Evolutionary conservation across 2,329 filamentous ascomycete species (phyloP).

Genomic region (Cladosporium phlei): DNA sequence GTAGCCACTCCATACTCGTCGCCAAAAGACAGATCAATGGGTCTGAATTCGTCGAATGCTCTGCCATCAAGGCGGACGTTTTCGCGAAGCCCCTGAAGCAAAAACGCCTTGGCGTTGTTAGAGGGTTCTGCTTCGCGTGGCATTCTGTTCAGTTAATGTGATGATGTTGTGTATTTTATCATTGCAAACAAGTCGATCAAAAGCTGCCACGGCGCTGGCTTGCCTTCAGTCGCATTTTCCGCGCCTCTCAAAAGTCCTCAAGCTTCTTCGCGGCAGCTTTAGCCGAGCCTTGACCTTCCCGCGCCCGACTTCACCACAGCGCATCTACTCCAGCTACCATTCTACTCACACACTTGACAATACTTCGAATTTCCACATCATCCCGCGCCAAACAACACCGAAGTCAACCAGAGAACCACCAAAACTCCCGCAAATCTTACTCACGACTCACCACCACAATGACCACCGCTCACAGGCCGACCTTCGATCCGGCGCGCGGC

Average conservation of each 20-base stretch:
- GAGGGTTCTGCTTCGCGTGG: slow-evolving; percentile 90
- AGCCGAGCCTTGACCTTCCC: background rate
- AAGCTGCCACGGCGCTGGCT: slow-evolving; percentile 3
- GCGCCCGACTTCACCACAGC: background rate
- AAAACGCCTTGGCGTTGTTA: slow-evolving; percentile 80
- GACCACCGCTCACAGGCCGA: slow-evolving; percentile 69
- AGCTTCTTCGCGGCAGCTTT: slow-evolving; percentile 3
- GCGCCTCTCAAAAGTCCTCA: slow-evolving; percentile 2
- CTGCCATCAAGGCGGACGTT: slow-evolving; percentile 81
- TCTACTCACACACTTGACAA: background rate
- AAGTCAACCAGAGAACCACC: background rate
- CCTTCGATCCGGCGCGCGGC: slow-evolving; percentile 90
- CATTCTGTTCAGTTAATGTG: slow-evolving; percentile 53
- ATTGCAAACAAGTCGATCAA: background rate
- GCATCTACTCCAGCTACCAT: background rate
- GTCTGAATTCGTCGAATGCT: slow-evolving; percentile 71
- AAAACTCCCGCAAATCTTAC: too few relatives aligned
- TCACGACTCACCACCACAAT: slow-evolving; percentile 30
- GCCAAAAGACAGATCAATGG: slow-evolving; percentile 73
- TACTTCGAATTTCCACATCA: background rate
- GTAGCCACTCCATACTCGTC: slow-evolving; percentile 89
- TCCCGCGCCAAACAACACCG: background rate
- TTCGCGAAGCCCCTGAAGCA: slow-evolving; percentile 75
- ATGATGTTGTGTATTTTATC: background rate
- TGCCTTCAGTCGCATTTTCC: slow-evolving; percentile 4